Evolutionary conservation across 2,329 filamentous ascomycete species (phyloP), one percentile per base, ranked within the genome.

Genomic region (Sarocladium strictum): DNA sequence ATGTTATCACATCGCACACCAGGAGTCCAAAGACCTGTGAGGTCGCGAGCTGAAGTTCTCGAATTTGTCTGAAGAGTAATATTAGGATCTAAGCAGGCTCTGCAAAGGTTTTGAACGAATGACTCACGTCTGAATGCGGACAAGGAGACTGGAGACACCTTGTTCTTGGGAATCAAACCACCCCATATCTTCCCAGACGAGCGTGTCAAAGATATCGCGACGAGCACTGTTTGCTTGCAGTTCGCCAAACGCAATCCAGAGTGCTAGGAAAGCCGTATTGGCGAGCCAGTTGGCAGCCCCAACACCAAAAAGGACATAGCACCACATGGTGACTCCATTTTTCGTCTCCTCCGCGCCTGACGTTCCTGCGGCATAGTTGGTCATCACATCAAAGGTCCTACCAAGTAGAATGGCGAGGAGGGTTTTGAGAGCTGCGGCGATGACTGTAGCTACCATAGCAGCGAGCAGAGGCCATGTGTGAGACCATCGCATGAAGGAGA

Each of bases 181-280:
- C 45, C 78, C 76, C 65, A 94, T 81, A 12, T 93, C 83, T 64
- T 86, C 90, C 5, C 74, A 70, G n/a, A 96, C 66, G 33, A 97
- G 72, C 2, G 79, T 79, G 1, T 72, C 62, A 63, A 96, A 96
- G 2, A 94, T 69, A 4, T 71, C 73, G 15, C 77, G 73, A 4
- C 90, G 80, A 6, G 84, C 84, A 47, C 71, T 80, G 29, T 79
- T 80, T 0, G 87, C 90, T 60, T 96, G 90, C 2, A 90, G 63
- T 67, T 97, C 92, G 14, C 92, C 89, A 66, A 94, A 94, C 0
- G 80, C 66, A 27, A 93, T 74, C 84, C 92, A 97, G 0, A 81
- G 67, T 1, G 78, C 76, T 61, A 90, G 85, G 60, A 90, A 87
- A 1, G 78, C 65, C 2, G 81, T 79, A 60, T 88, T 86, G 15